Conservation (phyloP, 169 alveolate genomes). For the Plasmodium gaboni region DNA sequence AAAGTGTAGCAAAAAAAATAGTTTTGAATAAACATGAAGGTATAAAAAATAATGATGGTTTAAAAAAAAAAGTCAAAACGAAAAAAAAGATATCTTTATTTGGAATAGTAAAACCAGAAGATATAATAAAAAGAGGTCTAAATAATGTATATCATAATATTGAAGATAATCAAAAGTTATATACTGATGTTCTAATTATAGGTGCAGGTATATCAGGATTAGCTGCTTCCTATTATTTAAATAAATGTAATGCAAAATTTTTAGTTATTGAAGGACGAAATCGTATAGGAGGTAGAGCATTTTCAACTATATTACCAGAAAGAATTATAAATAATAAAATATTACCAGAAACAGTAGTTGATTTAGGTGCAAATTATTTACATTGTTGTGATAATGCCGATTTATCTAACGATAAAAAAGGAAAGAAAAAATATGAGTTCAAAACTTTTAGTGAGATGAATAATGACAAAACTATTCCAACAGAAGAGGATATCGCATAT, state of each 20-base stretch:
- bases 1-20: constrained; percentile 2
- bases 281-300: constrained; percentile 86
- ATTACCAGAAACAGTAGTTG: constrained; percentile 77
- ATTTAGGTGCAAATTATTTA: constrained; percentile 86
- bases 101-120: constrained; percentile 71
- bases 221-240: constrained; percentile 83
- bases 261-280: constrained; percentile 83
- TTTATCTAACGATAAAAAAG: neutral
- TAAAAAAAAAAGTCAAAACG: neutral
- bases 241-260: constrained; percentile 75
- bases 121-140: constrained; percentile 52
- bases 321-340: constrained; percentile 31
- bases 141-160: constrained; percentile 17
- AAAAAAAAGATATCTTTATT: constrained; percentile 48
- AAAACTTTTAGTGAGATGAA: neutral
- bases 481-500: neutral
- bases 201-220: constrained; percentile 87
- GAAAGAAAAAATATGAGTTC: neutral
- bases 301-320: constrained; percentile 79
- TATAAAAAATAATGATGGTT: neutral
- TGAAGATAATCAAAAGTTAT: constrained; percentile 30
- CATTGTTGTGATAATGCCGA: constrained; percentile 81
- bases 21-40: constrained; percentile 12
- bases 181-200: constrained; percentile 81
- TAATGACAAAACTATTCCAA: neutral